These are phyloP conservation scores for Extremus antarcticus DNA, from an alignment of 495 filamentous ascomycete genomes.

Conservation along the genomic window DNA sequence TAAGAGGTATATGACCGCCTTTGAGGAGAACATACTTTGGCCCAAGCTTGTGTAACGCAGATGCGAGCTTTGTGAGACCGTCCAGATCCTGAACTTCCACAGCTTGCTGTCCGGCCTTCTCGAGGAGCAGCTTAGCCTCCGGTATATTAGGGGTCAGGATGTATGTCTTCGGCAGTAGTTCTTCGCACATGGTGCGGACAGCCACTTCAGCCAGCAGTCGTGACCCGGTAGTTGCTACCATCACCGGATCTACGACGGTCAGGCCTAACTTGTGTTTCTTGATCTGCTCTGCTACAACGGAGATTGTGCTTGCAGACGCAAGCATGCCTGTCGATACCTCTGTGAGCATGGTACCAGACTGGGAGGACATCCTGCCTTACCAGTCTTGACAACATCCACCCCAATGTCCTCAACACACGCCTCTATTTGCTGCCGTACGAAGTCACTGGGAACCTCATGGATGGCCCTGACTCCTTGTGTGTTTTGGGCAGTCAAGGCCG, in stretches of 20 bases:
- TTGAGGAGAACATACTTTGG: conserved; percentile 77
- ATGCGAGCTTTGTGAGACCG: conserved; percentile 58
- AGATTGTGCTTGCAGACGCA: conserved; percentile 64
- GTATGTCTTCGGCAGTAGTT: conserved; percentile 65
- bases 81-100: conserved; percentile 43
- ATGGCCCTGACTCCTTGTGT: conserved; percentile 75
- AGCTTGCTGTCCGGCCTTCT: conserved; percentile 41
- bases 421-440: conserved; percentile 76
- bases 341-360: not conserved
- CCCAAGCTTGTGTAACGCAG: conserved; percentile 53
- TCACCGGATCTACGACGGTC: conserved; percentile 85
- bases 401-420: conserved; percentile 73
- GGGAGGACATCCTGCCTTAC: conserved; percentile 32
- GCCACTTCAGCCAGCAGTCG: conserved; percentile 62
- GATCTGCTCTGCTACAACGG: conserved; percentile 60
- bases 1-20: conserved; percentile 82
- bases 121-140: conserved; percentile 67
- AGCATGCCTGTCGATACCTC: conserved; percentile 61
- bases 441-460: conserved; percentile 64
- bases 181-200: conserved; percentile 49
- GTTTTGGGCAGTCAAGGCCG: conserved; percentile 90
- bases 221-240: conserved; percentile 81
- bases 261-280: conserved; percentile 45
- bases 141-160: conserved; percentile 87
- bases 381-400: conserved; percentile 83